Evolutionary conservation across 768 basidiomycete genomes (phyloP), one percentile per base, ranked within the genome.

Genomic region (Phanerochaete sordida): DNA sequence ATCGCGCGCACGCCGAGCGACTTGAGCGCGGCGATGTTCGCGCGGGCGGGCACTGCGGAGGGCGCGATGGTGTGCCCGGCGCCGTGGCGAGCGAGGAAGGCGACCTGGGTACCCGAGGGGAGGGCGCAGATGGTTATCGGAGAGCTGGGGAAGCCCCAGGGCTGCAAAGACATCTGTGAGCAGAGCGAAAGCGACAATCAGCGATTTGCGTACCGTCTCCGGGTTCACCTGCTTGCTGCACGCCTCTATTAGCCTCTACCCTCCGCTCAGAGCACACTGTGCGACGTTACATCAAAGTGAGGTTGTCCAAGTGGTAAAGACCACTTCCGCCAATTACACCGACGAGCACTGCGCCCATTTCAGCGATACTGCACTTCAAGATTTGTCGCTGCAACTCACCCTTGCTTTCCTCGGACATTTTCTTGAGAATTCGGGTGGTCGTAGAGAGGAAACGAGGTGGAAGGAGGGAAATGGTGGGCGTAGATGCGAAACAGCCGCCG

Each of bases 11-110:
- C 91, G 44, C 96, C 96, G 65, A 98, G 81, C 44, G 85, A 87
- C 75, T 98, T 98, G 69, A 98, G 82, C 0, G 95, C 96, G 28
- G 95, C 90, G 68, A 98, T 94, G 81, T 98, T 99, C 64, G 96
- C 96, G 54, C 92, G 86, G 0, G 80, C 75, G 49, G 95, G 95
- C 8, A 98, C 90, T 33, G 81, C 70, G 6, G 93, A 90, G 1
- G 96, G 96, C 16, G 81, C 70, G 73, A 94, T 83, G 62, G 76
- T 81, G 77, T 98, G 96, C 11, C 84, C 81, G n/a, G 73, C 69
- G 15, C 95, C 95, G 71, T 98, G 97, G 11, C 96, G 87, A 0
- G 96, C 88, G 53, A 98, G 74, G 79, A 98, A 99, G 54, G 96
- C 96, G 64, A 98, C 76, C 48, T 79, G 81, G 0, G 83, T 78